Conservation (phyloP, 257 asterid species). For the Echium plantagineum region DNA sequence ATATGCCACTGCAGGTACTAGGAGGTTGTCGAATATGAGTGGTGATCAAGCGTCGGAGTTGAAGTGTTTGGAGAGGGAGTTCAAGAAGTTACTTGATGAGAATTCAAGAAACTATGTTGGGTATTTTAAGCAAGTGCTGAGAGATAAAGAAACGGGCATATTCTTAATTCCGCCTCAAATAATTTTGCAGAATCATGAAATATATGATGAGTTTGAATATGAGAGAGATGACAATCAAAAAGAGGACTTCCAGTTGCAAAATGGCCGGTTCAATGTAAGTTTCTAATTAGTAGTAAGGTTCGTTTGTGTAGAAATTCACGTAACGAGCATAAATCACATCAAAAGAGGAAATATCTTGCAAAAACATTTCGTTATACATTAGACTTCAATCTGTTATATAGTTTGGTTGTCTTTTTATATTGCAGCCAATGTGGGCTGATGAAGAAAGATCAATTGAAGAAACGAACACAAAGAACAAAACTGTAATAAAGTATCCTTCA, state of each 20-base stretch:
- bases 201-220: conserved; percentile 2
- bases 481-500: conserved; percentile 41
- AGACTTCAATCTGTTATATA: too few species aligned
- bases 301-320: too few species aligned
- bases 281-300: neutral
- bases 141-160: conserved; percentile 13
- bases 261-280: conserved; percentile 80
- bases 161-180: conserved; percentile 35
- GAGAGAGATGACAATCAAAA: conserved; percentile 16
- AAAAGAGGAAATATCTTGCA: too few species aligned
- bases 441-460: conserved; percentile 37
- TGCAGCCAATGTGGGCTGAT: conserved; percentile 73
- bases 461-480: conserved; percentile 15
- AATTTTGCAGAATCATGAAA: conserved; percentile 12
- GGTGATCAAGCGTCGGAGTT: conserved; percentile 37
- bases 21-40: conserved; percentile 41
- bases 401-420: too few species aligned
- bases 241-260: conserved; percentile 29
- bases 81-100: conserved; percentile 43
- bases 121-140: conserved; percentile 41
- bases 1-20: conserved; percentile 11
- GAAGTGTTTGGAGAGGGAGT: conserved; percentile 50
- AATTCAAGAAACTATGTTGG: conserved; percentile 38
- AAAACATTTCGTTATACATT: too few species aligned
- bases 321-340: too few species aligned